A percentile compares a stretch with the other conserved stretches of the same genome.
Conservation (phyloP, 257 asterid species). For the Solanum chaucha region DNA sequence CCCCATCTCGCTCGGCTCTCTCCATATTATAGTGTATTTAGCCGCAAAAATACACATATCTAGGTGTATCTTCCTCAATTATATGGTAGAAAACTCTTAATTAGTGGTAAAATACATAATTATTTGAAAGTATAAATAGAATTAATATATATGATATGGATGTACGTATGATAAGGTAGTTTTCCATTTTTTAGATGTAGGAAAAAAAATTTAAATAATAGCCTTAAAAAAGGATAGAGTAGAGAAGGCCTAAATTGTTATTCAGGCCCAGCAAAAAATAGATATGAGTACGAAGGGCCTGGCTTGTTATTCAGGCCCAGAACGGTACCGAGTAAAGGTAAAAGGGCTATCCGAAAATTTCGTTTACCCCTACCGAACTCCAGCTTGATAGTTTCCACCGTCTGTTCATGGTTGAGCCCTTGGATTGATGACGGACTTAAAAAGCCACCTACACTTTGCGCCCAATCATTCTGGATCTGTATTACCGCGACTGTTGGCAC, state of each 20-base stretch:
- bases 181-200: neutral
- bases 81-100: no score
- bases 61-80: neutral
- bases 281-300: neutral
- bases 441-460: neutral
- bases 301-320: neutral
- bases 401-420: neutral
- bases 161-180: no score
- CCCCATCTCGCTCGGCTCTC: neutral
- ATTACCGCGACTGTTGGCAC: neutral
- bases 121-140: no score
- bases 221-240: neutral
- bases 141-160: no score
- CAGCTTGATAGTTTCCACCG: neutral
- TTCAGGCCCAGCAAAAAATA: neutral
- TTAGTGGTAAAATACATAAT: neutral
- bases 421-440: neutral
- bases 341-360: neutral
- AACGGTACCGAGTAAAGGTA: neutral
- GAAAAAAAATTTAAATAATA: no score
- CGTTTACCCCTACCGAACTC: rapidly evolving
- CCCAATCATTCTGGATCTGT: neutral
- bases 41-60: no score
- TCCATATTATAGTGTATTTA: neutral
- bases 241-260: neutral